Percentiles rank a stretch among this genome's conserved stretches.
Evolutionary conservation across 2,329 filamentous ascomycete genomes (phyloP).

Genomic region (Exophiala bonariae): DNA sequence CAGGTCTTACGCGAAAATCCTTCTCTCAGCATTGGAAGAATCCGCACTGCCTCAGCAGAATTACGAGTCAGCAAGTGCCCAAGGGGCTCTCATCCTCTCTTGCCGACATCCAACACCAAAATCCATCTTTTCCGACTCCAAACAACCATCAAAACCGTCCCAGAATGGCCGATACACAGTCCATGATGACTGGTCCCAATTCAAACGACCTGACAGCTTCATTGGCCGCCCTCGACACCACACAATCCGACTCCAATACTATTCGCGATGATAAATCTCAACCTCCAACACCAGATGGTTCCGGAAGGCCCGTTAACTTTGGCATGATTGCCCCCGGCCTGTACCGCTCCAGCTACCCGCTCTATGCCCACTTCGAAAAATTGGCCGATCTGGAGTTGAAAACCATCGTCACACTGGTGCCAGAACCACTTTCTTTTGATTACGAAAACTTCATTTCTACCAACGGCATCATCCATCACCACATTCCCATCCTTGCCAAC

Average conservation of each 20-base stretch:
- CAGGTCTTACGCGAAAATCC: too few species aligned
- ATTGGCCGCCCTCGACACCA: slow-evolving; percentile 13
- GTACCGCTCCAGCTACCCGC: slow-evolving; percentile 80
- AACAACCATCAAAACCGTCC: too few species aligned
- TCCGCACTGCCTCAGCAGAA: too few species aligned
- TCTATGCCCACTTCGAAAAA: slow-evolving; percentile 68
- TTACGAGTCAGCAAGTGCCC: too few species aligned
- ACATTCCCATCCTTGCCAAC: slow-evolving; percentile 82
- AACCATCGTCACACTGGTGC: slow-evolving; percentile 66
- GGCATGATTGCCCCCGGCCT: slow-evolving; percentile 71
- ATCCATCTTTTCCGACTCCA: too few species aligned
- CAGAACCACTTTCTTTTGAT: slow-evolving; percentile 47
- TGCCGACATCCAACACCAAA: too few species aligned
- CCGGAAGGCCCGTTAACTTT: slow-evolving; percentile 67
- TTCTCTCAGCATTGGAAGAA: too few species aligned
- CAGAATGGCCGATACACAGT: too few species aligned
- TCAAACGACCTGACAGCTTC: slow-evolving; percentile 10
- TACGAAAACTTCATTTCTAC: slow-evolving; percentile 62
- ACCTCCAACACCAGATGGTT: slow-evolving; percentile 34
- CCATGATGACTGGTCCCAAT: too few species aligned
- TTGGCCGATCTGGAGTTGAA: slow-evolving; percentile 69
- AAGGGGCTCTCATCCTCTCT: too few species aligned
- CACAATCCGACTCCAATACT: slow-evolving; percentile 16
- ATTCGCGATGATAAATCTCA: slow-evolving; percentile 29
- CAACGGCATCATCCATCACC: slow-evolving; percentile 69